These are phyloP conservation scores for Selenicereus undatus DNA, from an alignment of 148 eudicot genomes.

Conservation along the genomic window DNA sequence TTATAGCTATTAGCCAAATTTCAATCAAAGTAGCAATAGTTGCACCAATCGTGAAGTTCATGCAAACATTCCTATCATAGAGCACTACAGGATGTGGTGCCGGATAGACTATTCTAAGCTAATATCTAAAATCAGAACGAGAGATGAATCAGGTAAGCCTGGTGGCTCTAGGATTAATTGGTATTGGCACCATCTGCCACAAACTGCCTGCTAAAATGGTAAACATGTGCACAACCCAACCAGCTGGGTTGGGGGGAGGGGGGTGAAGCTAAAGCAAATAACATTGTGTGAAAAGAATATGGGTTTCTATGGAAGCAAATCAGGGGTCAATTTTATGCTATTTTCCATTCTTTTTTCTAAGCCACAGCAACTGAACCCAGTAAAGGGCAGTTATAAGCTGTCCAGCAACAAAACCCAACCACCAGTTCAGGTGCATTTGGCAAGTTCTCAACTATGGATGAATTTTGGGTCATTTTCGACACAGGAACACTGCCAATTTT, in stretches of 20 bases:
- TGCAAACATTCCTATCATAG: too few relatives aligned
- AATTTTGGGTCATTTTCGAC: not conserved
- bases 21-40: not conserved
- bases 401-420: not conserved
- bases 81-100: not conserved
- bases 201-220: not conserved
- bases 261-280: not conserved
- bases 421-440: not conserved
- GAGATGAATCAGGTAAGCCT: not conserved
- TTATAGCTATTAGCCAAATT: not conserved
- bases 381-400: not conserved
- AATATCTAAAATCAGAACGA: not conserved
- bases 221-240: not conserved
- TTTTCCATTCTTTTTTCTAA: not conserved
- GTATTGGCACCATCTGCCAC: not conserved
- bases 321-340: not conserved
- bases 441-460: not conserved
- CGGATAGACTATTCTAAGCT: not conserved
- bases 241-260: too few relatives aligned
- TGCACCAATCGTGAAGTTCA: not conserved
- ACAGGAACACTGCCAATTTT: not conserved
- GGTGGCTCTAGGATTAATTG: not conserved
- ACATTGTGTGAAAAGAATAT: not conserved
- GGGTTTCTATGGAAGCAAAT: not conserved
- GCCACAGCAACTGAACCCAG: not conserved